Base-by-base conservation (phyloP, 2,329 filamentous ascomycete genomes). In the Trichoderma brevicompactum region DNA sequence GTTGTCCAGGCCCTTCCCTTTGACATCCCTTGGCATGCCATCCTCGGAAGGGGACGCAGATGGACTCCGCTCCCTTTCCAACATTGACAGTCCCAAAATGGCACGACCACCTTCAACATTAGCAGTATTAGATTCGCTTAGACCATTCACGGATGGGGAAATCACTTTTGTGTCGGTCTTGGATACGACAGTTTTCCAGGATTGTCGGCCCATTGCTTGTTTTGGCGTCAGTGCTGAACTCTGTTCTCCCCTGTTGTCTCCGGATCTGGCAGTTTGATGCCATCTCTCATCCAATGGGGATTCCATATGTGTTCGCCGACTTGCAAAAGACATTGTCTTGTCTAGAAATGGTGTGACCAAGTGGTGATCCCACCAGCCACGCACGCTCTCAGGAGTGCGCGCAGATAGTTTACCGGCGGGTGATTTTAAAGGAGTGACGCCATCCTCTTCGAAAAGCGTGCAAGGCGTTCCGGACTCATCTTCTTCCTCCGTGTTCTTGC, bases 331-430 rank as follows among this genome's bases (percentile, higher is more conserved):
- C 13, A 78, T 70, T 56, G 70, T 76, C 71, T 70, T 82, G 71
- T 83, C 80, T 15, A 77, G 71, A 71, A 92, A 92, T 0, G 90
- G 90, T 1, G 90, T 91, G 7, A 85, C 88, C 64, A 93, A 86
- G 69, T 91, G 83, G 71, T 92, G 83, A 71, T 92, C 91, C 90
- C 90, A 93, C 90, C 90, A 93, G 19, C 90, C 62, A 48, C 80
- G 83, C 34, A 84, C 85, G 46, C 84, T 85, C 54, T 81, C 75
- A 50, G 81, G 75, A 48, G 79, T 76, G 69, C 79, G 55, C 53
- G 74, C 72, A 8, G 75, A 71, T 7, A 74, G 76, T 59, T 78
- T 80, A 13, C 76, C 72, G 64, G 76, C 80, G 44, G 74, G 69
- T 6, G 79, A 79, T 65, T 78, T 77, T 36, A 79, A 65, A 72